Evolutionary conservation across 2,329 filamentous ascomycete genomes (phyloP), one percentile per base, ranked within the genome.

Genomic region (Talaromyces sp.): DNA sequence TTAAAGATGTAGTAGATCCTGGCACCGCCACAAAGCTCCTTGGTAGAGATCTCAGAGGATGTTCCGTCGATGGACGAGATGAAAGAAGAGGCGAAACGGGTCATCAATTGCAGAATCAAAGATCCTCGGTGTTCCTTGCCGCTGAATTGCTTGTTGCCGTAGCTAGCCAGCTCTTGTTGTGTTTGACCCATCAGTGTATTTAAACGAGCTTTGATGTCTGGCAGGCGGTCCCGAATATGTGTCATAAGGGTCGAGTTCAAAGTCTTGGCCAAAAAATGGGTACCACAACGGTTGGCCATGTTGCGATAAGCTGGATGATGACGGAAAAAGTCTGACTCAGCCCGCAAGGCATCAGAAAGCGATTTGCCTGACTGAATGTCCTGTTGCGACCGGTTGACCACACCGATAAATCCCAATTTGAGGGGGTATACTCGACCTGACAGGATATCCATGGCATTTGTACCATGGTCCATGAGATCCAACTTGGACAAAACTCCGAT

Each of bases 181-280:
- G 94, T 97, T 75, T 99, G 94, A n/a, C 94, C 94, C 94, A 99
- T 99, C 47, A 99, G 79, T 1, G 94, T 99, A 74, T 99, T 99
- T 56, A 99, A 82, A 50, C 94, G 87, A 45, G 94, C 94, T 77
- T 99, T 99, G 79, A 99, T 99, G 72, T 99, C 94, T 27, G 94
- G 94, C 65, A 99, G 79, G 42, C 94, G 86, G 71, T 99, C 94
- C 55, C 94, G 89, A 69, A 99, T 99, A 69, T 99, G 94, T 19
- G 86, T 78, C 94, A 99, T 97, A 60, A 99, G 82, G 11, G 94
- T 99, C 39, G 88, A 88, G 75, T 97, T 99, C 56, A 99, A 82
- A 13, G 90, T 96, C 78, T 94, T 97, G 47, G 94, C 94, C 51
- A 99, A 79, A 68, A 89, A 97, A 53, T 95, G 91, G 2, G 94